Base-by-base conservation (phyloP, 2,329 filamentous ascomycete genomes). In the Cordyceps cateniannulata region DNA sequence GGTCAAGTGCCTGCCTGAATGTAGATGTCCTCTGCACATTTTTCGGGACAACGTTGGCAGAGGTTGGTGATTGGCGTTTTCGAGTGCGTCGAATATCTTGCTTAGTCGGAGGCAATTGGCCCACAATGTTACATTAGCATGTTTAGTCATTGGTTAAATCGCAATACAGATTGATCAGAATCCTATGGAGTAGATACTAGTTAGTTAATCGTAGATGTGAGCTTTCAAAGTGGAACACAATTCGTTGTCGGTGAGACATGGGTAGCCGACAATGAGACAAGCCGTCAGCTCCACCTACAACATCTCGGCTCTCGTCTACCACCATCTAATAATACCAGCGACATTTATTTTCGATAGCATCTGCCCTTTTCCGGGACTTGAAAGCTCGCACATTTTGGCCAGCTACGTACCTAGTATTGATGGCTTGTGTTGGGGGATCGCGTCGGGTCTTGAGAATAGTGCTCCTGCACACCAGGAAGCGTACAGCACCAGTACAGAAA, bases 121-220 rank as follows among this genome's bases (percentile, higher is more conserved):
- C 56, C 24, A 51, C 56, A 58, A 59, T 52, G 56, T 59, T 59
- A 45, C 48, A 59, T 59, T 52, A 59, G 48, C 56, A 59, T 51
- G 35, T 45, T 59, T 59, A 59, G 47, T 52, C n/a, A 35, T 51
- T 45, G 47, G 48, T 59, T 45, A 3, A 44, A n/a, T 18, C 18
- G 32, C 4, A 51, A 29, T 52, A 32, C 56, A 59, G 35, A 59
- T 51, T 45, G 56, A 18, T 44, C 8, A 35, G 14, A 20, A 25
- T 47, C 7, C 16, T 24, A 9, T 6, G 38, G 18, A 16, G 16
- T 42, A 42, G 12, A 16, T 42, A 5, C 3, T 16, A 42, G 14
- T 4, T 16, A 42, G 14, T 14, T 14, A 9, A 35, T 35, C 32
- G 32, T 35, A 35, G 32, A 35, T 35, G 32, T 4, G 27, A 29